Evolutionary conservation across 345 rosid species (phyloP).

Genomic region (Brassica carinata): DNA sequence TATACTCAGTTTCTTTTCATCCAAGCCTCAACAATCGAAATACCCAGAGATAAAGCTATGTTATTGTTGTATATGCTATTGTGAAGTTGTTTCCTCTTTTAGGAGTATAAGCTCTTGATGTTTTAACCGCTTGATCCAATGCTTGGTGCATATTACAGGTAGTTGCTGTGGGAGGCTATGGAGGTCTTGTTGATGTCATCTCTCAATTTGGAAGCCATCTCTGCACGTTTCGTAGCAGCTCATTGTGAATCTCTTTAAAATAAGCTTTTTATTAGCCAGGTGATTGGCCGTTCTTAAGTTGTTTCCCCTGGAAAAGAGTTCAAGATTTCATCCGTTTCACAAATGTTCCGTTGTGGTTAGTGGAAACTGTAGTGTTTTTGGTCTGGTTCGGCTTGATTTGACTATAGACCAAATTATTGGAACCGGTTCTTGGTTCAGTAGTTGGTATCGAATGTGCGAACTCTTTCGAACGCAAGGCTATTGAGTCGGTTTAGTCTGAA

Average conservation of each 20-base stretch:
- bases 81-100: not conserved
- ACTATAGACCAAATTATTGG: not conserved
- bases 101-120: not conserved
- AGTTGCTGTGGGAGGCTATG: slow-evolving; percentile 84
- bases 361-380: not conserved
- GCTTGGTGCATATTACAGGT: slow-evolving; percentile 49
- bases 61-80: not conserved
- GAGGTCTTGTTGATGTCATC: slow-evolving; percentile 85
- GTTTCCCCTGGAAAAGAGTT: not conserved
- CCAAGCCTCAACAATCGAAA: not conserved
- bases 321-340: slow-evolving; percentile 6
- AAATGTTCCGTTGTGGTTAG: not conserved
- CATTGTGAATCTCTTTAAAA: slow-evolving; percentile 24
- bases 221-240: slow-evolving; percentile 75
- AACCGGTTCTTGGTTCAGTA: not conserved
- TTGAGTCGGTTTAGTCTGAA: not conserved
- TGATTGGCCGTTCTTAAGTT: not conserved
- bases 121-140: not conserved
- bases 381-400: slow-evolving; percentile 16
- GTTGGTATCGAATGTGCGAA: slow-evolving; percentile 16
- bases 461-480: not conserved
- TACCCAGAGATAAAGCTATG: not conserved
- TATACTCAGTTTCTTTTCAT: not conserved
- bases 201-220: slow-evolving; percentile 95
- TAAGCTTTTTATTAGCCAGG: not conserved